Percentiles rank a stretch among this genome's conserved stretches.
These are phyloP conservation scores for Xylariaceae sp. DNA, from an alignment of 2,329 filamentous ascomycete genomes.

Conservation along the genomic window DNA sequence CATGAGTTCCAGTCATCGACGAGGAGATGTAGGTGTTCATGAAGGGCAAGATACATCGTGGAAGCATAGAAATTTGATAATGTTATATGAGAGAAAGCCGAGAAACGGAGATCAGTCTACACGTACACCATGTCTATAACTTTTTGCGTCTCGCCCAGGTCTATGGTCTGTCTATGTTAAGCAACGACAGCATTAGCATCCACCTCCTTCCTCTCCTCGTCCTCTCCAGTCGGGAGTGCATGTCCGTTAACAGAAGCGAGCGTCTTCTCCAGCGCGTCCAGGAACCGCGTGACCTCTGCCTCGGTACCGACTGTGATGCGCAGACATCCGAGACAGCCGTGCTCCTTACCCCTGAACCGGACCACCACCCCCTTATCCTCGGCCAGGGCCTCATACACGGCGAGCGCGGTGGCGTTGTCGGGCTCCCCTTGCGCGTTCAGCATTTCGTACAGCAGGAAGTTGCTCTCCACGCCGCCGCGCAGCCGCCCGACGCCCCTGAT, in stretches of 20 bases:
- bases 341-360: slow-evolving; percentile 86
- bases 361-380: slow-evolving; percentile 87
- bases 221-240: slow-evolving; percentile 21
- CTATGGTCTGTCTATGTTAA: slow-evolving; percentile 20
- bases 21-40: no score
- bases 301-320: slow-evolving; percentile 91
- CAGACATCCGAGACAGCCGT: slow-evolving; percentile 82
- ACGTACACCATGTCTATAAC: no score
- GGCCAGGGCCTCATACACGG: slow-evolving; percentile 78
- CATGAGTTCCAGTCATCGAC: no score
- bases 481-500: slow-evolving; percentile 76
- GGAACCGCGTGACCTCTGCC: slow-evolving; percentile 72
- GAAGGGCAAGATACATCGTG: no score
- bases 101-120: no score
- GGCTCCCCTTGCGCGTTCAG: slow-evolving; percentile 66
- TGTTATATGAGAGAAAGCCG: no score
- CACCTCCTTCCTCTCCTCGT: slow-evolving; percentile 34
- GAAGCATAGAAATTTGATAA: no score
- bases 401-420: slow-evolving; percentile 71
- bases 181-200: slow-evolving; percentile 34
- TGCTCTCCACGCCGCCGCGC: slow-evolving; percentile 72
- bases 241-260: slow-evolving; percentile 41
- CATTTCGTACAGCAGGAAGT: slow-evolving; percentile 90
- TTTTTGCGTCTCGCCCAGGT: neutral
- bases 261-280: slow-evolving; percentile 57